phyloP scores from a whole-genome alignment of 768 basidiomycete species.

The Chiua virens region DNA sequence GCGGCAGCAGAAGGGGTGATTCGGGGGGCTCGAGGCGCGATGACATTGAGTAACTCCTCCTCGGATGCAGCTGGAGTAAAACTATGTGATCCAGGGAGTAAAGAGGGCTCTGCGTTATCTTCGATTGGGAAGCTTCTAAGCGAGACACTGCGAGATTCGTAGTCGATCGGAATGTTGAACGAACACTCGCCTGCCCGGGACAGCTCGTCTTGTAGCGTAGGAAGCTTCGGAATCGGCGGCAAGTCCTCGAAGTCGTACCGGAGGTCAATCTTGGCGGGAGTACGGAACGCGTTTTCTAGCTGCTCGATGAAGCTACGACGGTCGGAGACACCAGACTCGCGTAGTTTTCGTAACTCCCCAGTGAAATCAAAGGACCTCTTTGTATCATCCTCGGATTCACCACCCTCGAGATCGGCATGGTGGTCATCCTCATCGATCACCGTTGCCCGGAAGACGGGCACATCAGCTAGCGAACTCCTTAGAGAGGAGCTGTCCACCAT shows the following conservation, averaged over 20 bases:
- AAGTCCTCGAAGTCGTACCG: constrained; percentile 46
- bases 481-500: constrained; percentile 7
- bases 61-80: constrained; percentile 32
- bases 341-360: constrained; percentile 67
- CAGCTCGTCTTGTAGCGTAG: constrained; percentile 33
- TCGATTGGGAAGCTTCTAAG: constrained; percentile 22
- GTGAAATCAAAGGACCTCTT: constrained; percentile 86
- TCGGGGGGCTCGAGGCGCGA: constrained; percentile 17
- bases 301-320: constrained; percentile 79
- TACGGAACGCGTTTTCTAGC: constrained; percentile 76
- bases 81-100: constrained; percentile 39
- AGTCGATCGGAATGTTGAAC: constrained; percentile 15
- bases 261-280: constrained; percentile 68
- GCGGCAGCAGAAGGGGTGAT: constrained; percentile 36
- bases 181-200: constrained; percentile 23
- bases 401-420: constrained; percentile 41
- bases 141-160: constrained; percentile 16
- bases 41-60: constrained; percentile 28
- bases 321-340: constrained; percentile 68
- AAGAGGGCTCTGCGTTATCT: constrained; percentile 35
- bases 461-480: constrained; percentile 18
- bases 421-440: constrained; percentile 47
- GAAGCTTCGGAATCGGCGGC: constrained; percentile 55
- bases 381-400: constrained; percentile 61
- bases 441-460: constrained; percentile 43